Evolutionary conservation across 495 filamentous ascomycete species (phyloP).

Genomic region (Penicillium pancosmium): DNA sequence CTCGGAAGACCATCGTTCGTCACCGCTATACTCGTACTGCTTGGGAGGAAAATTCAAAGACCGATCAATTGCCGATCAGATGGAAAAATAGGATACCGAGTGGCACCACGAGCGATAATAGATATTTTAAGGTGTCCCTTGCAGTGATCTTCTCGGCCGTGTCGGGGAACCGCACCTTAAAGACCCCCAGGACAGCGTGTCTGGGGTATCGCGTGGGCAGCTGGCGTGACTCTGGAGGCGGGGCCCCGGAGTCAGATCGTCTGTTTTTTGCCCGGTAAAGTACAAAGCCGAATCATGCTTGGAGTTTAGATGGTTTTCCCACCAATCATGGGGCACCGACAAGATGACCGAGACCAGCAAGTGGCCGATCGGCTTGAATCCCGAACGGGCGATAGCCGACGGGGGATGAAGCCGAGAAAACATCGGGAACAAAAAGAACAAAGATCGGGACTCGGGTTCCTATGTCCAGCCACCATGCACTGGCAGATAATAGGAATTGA

Average conservation of each 20-base stretch:
- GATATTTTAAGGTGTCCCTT: constrained; percentile 5
- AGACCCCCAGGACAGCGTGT: too few species aligned
- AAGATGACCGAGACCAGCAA: background rate
- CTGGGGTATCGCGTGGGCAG: background rate
- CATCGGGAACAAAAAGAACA: background rate
- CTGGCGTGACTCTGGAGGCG: constrained; percentile 5
- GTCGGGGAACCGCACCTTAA: constrained; percentile 4
- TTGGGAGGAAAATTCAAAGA: background rate
- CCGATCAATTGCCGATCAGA: constrained; percentile 6
- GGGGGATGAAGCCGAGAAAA: background rate
- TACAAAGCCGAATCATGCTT: background rate
- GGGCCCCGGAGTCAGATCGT: constrained; percentile 1
- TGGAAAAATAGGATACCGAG: constrained; percentile 3
- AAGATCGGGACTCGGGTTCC: constrained; percentile 3
- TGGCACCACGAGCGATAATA: constrained; percentile 14
- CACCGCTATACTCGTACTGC: background rate
- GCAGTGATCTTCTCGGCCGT: constrained; percentile 3
- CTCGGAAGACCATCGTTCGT: constrained; percentile 23
- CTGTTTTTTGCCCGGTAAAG: background rate
- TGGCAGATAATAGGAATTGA: background rate
- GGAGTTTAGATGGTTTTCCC: background rate
- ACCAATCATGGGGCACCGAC: background rate
- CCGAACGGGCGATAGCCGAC: constrained; percentile 7
- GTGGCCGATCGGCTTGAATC: constrained; percentile 1
- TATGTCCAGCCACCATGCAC: background rate